Evolutionary conservation across 768 basidiomycete species (phyloP).

Genomic region (Suillus sp.): DNA sequence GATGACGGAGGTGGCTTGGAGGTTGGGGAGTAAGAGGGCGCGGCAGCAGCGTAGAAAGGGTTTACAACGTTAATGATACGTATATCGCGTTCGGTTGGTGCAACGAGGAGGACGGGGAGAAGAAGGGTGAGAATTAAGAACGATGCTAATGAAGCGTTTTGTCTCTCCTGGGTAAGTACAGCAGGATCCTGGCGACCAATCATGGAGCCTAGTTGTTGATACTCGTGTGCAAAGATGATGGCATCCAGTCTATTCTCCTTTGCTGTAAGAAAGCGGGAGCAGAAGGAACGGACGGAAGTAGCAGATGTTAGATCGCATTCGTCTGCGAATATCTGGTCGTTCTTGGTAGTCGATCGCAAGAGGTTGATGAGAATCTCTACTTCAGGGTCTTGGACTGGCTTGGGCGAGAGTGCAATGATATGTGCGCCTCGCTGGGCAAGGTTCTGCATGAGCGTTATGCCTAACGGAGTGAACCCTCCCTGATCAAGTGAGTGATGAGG

Average conservation of each 20-base stretch:
- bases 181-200: constrained; percentile 32
- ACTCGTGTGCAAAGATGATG: constrained; percentile 78
- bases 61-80: constrained; percentile 87
- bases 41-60: constrained; percentile 86
- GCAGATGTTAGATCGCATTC: constrained; percentile 73
- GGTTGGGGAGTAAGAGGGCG: constrained; percentile 41
- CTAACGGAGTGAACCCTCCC: constrained; percentile 65
- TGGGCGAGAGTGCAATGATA: constrained; percentile 70
- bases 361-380: constrained; percentile 65
- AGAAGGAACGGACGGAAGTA: constrained; percentile 68
- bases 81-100: constrained; percentile 87
- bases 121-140: constrained; percentile 81
- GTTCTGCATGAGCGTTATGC: constrained; percentile 46
- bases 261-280: constrained; percentile 63
- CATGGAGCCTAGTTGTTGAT: constrained; percentile 61
- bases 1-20: constrained; percentile 30
- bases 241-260: constrained; percentile 75
- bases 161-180: constrained; percentile 42
- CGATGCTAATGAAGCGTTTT: constrained; percentile 59
- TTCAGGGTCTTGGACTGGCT: constrained; percentile 49
- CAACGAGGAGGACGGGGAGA: constrained; percentile 76
- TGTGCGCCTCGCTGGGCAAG: constrained; percentile 79
- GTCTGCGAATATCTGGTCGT: constrained; percentile 80
- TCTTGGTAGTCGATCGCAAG: constrained; percentile 70
- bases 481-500: constrained; percentile 28